Base-by-base conservation (phyloP, 139 green algal species). In the Ettlia oleoabundans region DNA sequence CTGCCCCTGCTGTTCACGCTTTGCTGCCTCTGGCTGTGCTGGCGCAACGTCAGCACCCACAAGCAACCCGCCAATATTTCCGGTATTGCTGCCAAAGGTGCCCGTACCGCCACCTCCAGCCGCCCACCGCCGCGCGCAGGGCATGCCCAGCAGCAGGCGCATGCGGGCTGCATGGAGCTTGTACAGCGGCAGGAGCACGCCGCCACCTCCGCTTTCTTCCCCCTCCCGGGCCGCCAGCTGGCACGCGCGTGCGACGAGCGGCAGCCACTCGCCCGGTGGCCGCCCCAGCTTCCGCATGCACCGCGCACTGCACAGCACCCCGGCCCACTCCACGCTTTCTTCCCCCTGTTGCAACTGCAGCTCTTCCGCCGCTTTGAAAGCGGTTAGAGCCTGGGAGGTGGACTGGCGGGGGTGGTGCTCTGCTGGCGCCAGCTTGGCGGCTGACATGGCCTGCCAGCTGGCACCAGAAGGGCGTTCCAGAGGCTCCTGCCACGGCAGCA, bases 131-230 rank as follows among this genome's bases (percentile, higher is more conserved):
- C 51, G 51, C 1, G 73, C 73, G 3, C 52, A 52, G 26, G 73
- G 52, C 73, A 80, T 68, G 73, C 30, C 75, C 55, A 81, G 75
- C 58, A 81, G 75, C 40, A 81, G 40, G 37, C 58, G 58, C 58
- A 61, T 40, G 38, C 75, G 75, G 18, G 55, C 64, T 26, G 75
- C 75, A 30, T 81, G 75, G 55, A 81, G 40, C 38, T 40, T 22
- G 21, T 81, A 81, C 15, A 81, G 38, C 18, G 75, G 55, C 38
- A 62, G 18, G n/a, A 71, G 38, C 75, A 71, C 38, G 55, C 75
- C 75, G 75, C 75, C 75, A 3, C 43, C 38, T n/a, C n/a, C n/a
- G n/a, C n/a, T n/a, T n/a, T n/a, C n/a, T n/a, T n/a, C n/a, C n/a
- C n/a, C n/a, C n/a, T 35, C 58, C 7, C 51, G 22, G 21, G 10